Conservation (phyloP, 305 asterid genomes). For the Fraxinus platypoda region DNA sequence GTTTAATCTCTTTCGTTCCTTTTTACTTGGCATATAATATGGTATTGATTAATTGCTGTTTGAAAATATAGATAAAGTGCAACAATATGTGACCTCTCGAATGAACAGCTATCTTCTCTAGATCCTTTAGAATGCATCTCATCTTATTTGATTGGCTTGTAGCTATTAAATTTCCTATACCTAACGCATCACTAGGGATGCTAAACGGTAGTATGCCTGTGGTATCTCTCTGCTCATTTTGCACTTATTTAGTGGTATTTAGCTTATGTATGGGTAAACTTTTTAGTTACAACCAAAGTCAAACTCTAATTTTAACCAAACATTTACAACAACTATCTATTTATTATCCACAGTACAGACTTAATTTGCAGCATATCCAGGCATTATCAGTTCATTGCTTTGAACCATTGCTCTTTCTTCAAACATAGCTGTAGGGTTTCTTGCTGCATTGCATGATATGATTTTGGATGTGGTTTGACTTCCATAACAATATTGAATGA, state of each 20-base stretch:
- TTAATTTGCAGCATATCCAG: not conserved
- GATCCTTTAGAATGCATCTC: not conserved
- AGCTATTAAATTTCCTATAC: not conserved
- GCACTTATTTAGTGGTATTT: not conserved
- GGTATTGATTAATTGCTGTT: not conserved
- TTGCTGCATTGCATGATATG: not conserved
- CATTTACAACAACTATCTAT: not conserved
- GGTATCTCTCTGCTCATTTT: not conserved
- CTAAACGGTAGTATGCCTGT: not conserved
- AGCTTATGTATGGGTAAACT: not conserved
- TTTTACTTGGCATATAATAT: not conserved
- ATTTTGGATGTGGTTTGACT: constrained; percentile 11
- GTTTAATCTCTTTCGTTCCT: not conserved
- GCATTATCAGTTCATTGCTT: not conserved
- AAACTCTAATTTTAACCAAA: not conserved
- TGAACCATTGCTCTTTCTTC: not conserved
- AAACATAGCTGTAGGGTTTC: not conserved
- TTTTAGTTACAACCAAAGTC: not conserved
- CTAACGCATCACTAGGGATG: not conserved
- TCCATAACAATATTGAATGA: not conserved
- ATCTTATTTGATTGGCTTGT: not conserved
- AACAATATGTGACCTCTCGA: not conserved
- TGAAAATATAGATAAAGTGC: not conserved
- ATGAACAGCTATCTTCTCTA: not conserved
- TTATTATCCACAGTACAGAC: not conserved